phyloP scores from a whole-genome alignment of 257 asterid species.

The Jaltomata sinuosa region DNA sequence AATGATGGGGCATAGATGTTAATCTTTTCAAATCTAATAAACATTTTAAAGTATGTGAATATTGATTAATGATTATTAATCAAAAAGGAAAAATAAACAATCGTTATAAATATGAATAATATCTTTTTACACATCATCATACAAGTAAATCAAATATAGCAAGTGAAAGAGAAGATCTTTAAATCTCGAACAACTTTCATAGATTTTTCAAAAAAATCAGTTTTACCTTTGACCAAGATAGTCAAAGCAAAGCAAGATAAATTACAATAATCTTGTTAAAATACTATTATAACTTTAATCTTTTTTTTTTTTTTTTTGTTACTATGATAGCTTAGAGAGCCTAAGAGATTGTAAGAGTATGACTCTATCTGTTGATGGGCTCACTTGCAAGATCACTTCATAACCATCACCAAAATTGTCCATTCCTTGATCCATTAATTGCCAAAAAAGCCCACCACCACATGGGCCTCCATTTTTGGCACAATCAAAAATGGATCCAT shows the following conservation, averaged over 20 bases:
- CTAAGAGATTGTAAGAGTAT: conserved; percentile 14
- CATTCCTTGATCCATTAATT: conserved; percentile 17
- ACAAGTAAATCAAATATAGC: neutral
- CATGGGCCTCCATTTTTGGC: conserved; percentile 4
- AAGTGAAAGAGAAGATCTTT: neutral
- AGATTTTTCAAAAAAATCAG: neutral
- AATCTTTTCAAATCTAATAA: neutral
- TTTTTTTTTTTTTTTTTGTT: no score
- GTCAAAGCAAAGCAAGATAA: neutral
- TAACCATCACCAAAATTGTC: conserved; percentile 13
- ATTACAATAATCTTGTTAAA: neutral
- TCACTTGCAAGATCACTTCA: conserved; percentile 10
- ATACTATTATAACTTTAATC: neutral
- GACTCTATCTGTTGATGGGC: conserved; percentile 11
- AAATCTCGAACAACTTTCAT: neutral
- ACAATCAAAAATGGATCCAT: neutral
- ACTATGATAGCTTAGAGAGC: neutral
- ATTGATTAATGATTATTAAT: no score
- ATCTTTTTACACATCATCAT: no score
- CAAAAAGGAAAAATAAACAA: no score
- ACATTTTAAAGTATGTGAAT: neutral
- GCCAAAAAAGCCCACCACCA: conserved; percentile 17
- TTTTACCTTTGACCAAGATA: neutral
- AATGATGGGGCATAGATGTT: no score
- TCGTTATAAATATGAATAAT: no score